phyloP scores from a whole-genome alignment of 768 basidiomycete species.

The Mycena vulgaris region DNA sequence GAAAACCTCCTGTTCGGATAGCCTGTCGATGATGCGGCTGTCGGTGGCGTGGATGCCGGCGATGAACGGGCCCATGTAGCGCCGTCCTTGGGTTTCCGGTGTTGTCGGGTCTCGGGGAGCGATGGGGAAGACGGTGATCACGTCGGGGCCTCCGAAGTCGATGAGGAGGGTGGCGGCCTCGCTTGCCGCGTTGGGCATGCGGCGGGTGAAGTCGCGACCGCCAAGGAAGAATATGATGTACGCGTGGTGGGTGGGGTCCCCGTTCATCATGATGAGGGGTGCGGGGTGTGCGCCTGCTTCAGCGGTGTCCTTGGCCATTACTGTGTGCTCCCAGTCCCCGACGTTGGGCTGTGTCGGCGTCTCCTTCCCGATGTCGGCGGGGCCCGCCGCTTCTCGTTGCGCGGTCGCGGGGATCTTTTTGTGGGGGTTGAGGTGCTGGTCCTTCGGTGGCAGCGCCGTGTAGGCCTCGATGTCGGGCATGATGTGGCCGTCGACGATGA shows the following conservation, averaged over 20 bases:
- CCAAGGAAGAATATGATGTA: not conserved
- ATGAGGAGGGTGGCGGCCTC: too few species aligned
- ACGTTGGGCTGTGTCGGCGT: not conserved
- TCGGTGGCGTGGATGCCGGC: too few species aligned
- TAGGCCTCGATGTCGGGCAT: not conserved
- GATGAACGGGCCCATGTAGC: too few species aligned
- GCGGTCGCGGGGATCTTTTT: not conserved
- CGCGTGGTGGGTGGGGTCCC: not conserved
- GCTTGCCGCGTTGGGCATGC: too few species aligned
- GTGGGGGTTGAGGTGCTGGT: not conserved
- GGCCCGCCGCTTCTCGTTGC: not conserved
- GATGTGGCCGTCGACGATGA: not conserved
- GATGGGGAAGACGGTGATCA: too few species aligned
- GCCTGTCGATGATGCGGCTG: too few species aligned
- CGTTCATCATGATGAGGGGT: not conserved
- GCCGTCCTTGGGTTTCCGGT: too few species aligned
- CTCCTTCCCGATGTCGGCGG: not conserved
- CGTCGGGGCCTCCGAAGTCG: too few species aligned
- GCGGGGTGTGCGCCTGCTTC: not conserved
- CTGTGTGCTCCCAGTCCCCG: not conserved
- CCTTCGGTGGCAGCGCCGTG: not conserved
- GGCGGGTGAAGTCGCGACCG: too few species aligned
- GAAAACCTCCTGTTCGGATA: too few species aligned
- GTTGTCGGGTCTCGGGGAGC: too few species aligned
- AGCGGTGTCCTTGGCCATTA: not conserved